These are phyloP conservation scores for Populus hybrid DNA, from an alignment of 441 rosid genomes.

Conservation along the genomic window DNA sequence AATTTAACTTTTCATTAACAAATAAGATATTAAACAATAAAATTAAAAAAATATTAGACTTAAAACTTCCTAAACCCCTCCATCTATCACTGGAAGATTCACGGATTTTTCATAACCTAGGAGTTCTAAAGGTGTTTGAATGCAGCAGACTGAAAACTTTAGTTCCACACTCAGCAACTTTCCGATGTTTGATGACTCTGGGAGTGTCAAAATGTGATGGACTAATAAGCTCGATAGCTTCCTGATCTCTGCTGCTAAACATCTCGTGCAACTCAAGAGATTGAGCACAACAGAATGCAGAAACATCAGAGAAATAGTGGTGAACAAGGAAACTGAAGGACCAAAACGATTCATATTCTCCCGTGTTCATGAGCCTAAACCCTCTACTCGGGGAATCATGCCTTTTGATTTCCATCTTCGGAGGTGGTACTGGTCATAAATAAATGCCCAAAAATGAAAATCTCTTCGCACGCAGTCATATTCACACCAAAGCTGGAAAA, in stretches of 20 bases:
- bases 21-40: no score
- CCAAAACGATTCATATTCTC: background rate
- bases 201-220: slow-evolving; percentile 24
- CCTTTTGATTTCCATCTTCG: slow-evolving; percentile 17
- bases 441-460: slow-evolving; percentile 25
- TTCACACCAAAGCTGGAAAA: slow-evolving; percentile 2
- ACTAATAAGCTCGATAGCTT: slow-evolving; percentile 10
- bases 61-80: slow-evolving; percentile 8
- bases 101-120: background rate
- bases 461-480: background rate
- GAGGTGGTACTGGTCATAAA: background rate
- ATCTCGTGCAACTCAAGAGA: slow-evolving; percentile 17
- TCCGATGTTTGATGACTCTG: slow-evolving; percentile 17
- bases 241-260: slow-evolving; percentile 22
- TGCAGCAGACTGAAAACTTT: background rate
- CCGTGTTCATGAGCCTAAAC: slow-evolving; percentile 22
- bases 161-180: slow-evolving; percentile 18
- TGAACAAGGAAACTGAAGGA: background rate
- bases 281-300: slow-evolving; percentile 18
- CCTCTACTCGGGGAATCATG: slow-evolving; percentile 15
- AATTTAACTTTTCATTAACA: no score
- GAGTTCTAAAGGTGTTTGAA: background rate
- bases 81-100: background rate
- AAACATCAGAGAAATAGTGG: slow-evolving; percentile 13
- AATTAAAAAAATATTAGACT: background rate